These are phyloP conservation scores for Coemansia sp. DNA, from an alignment of 192 early-diverging fungal genomes.

Conservation along the genomic window DNA sequence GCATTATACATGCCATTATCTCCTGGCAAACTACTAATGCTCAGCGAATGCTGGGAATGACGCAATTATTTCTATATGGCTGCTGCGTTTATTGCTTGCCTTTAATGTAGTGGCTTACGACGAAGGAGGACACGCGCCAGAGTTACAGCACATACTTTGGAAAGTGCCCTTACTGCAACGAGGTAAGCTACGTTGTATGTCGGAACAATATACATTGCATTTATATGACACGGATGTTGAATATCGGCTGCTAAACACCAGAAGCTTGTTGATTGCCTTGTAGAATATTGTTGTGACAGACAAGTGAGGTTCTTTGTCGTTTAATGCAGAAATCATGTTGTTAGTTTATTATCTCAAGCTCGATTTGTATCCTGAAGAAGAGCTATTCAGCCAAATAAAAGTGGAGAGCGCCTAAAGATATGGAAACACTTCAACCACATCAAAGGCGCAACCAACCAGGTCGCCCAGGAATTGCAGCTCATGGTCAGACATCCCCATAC, in stretches of 20 bases:
- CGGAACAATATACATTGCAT: background rate
- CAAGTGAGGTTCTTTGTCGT: background rate
- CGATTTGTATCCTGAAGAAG: too few relatives aligned
- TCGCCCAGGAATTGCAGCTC: too few relatives aligned
- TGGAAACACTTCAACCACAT: too few relatives aligned
- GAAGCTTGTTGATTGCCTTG: background rate
- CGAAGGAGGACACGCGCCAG: slow-evolving; percentile 51
- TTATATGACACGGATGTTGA: background rate
- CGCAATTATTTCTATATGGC: background rate
- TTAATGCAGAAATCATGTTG: too few relatives aligned
- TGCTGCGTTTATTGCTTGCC: background rate
- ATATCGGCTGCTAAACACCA: background rate
- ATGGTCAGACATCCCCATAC: too few relatives aligned
- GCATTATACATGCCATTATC: background rate
- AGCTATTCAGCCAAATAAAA: too few relatives aligned
- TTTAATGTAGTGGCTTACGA: slow-evolving; percentile 36
- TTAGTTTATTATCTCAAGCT: too few relatives aligned
- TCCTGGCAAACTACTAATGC: background rate
- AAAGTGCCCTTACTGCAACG: slow-evolving; percentile 47
- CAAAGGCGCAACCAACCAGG: too few relatives aligned
- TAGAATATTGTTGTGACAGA: slow-evolving; percentile 20
- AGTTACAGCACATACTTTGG: slow-evolving; percentile 51
- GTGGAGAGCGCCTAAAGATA: too few relatives aligned
- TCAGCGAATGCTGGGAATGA: background rate
- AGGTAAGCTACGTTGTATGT: background rate